Evolutionary conservation across 192 early-diverging fungal species (phyloP).

Genomic region (Coemansia sp.): DNA sequence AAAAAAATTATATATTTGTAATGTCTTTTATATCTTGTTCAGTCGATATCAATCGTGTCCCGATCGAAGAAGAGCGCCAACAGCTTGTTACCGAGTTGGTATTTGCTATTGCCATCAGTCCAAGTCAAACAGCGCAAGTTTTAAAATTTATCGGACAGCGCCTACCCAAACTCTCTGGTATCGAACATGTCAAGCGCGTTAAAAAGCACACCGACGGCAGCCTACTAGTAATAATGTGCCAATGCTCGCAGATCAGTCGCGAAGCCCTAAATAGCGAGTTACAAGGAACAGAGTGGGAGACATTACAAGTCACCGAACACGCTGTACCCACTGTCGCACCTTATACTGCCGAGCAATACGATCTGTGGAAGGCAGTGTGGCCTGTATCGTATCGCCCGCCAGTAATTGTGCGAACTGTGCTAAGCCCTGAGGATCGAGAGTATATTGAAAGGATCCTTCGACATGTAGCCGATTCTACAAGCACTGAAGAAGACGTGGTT

Average conservation of each 20-base stretch:
- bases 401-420: conserved; percentile 13
- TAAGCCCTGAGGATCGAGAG: conserved; percentile 19
- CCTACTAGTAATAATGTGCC: conserved; percentile 37
- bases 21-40: not conserved
- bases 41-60: conserved; percentile 26
- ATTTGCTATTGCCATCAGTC: conserved; percentile 18
- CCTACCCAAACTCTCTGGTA: conserved; percentile 32
- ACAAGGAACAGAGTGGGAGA: conserved; percentile 26
- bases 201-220: conserved; percentile 4
- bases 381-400: conserved; percentile 72
- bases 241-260: conserved; percentile 22
- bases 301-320: conserved; percentile 7
- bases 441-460: conserved; percentile 21
- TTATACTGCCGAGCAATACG: conserved; percentile 69
- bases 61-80: conserved; percentile 36
- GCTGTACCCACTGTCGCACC: conserved; percentile 66
- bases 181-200: conserved; percentile 53
- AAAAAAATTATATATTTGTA: no score
- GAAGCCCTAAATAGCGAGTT: conserved; percentile 10
- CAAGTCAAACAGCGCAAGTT: conserved; percentile 21
- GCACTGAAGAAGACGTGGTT: not conserved
- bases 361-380: conserved; percentile 80
- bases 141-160: conserved; percentile 22
- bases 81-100: conserved; percentile 41
- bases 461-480: not conserved